Evolutionary conservation across 2,329 filamentous ascomycete species (phyloP).

Genomic region (Aspergillus pseudotamarii): DNA sequence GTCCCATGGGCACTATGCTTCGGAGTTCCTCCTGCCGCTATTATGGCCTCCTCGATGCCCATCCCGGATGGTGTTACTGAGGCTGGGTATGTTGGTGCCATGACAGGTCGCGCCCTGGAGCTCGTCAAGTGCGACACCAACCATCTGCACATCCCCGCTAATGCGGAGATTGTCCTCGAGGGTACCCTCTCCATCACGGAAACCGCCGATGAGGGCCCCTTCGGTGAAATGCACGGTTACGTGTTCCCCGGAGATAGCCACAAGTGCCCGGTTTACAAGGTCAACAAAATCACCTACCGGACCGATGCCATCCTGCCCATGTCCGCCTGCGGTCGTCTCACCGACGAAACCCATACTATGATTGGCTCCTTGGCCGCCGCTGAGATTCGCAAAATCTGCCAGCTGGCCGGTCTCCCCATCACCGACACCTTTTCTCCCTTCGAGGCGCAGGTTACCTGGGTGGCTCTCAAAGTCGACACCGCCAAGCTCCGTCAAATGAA

Average conservation of each 20-base stretch:
- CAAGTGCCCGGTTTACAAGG: slow-evolving; percentile 44
- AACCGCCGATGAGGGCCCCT: slow-evolving; percentile 51
- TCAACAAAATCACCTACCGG: slow-evolving; percentile 53
- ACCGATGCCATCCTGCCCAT: slow-evolving; percentile 53
- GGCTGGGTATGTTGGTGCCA: slow-evolving; percentile 52
- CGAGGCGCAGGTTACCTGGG: slow-evolving; percentile 54
- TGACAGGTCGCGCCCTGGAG: slow-evolving; percentile 50
- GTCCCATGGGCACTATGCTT: slow-evolving; percentile 53
- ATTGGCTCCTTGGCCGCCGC: slow-evolving; percentile 49
- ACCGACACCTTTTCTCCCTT: slow-evolving; percentile 50
- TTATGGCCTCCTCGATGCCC: slow-evolving; percentile 54
- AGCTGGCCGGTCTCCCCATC: slow-evolving; percentile 46
- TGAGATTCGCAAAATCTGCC: slow-evolving; percentile 44
- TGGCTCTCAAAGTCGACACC: slow-evolving; percentile 59
- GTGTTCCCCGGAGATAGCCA: slow-evolving; percentile 48
- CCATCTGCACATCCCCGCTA: slow-evolving; percentile 53
- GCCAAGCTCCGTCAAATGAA: slow-evolving; percentile 45
- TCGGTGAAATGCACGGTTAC: slow-evolving; percentile 54
- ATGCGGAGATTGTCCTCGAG: slow-evolving; percentile 55
- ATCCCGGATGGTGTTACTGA: slow-evolving; percentile 54
- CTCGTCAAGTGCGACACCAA: slow-evolving; percentile 58
- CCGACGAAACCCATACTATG: slow-evolving; percentile 50
- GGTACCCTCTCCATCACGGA: slow-evolving; percentile 52
- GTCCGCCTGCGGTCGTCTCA: slow-evolving; percentile 45
- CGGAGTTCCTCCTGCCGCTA: slow-evolving; percentile 54